phyloP scores from a whole-genome alignment of 2,329 filamentous ascomycete species.

The Trematosphaeria pertusa region DNA sequence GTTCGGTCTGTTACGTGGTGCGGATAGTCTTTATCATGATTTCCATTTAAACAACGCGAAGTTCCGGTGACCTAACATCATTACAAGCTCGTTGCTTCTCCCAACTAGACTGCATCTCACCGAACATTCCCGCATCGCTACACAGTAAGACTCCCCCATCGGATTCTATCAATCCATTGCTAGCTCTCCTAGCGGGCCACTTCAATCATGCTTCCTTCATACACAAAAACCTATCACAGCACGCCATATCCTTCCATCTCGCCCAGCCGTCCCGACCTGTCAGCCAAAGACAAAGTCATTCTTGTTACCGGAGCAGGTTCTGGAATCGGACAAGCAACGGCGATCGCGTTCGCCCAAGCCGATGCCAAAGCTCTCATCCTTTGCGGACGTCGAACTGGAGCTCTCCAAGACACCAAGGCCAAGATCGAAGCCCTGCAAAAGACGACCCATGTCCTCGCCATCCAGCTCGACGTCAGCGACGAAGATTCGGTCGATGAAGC shows the following conservation, averaged over 20 bases:
- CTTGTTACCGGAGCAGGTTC: neutral
- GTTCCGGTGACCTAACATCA: no score
- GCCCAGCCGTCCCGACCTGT: neutral
- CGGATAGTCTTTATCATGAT: no score
- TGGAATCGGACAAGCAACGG: conserved; percentile 8
- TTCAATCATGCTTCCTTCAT: no score
- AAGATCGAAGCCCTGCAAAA: conserved; percentile 3
- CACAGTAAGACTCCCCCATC: no score
- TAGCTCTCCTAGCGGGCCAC: no score
- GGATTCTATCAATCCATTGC: no score
- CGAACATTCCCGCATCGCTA: no score
- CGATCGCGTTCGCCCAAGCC: conserved; percentile 14
- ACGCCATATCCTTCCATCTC: conserved; percentile 1
- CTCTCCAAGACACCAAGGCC: conserved; percentile 9
- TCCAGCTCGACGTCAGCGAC: conserved; percentile 12
- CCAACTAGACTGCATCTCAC: no score
- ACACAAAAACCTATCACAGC: neutral
- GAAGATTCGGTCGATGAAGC: conserved; percentile 11
- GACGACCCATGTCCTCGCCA: conserved; percentile 8
- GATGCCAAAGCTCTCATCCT: conserved; percentile 18
- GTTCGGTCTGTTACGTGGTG: no score
- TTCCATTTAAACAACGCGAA: no score
- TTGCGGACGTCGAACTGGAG: conserved; percentile 10
- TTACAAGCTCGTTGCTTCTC: no score
- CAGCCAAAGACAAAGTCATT: neutral